A percentile compares a stretch with the other conserved stretches of the same genome.
Conservation (phyloP, 768 basidiomycete species). For the Trametes gibbosa region DNA sequence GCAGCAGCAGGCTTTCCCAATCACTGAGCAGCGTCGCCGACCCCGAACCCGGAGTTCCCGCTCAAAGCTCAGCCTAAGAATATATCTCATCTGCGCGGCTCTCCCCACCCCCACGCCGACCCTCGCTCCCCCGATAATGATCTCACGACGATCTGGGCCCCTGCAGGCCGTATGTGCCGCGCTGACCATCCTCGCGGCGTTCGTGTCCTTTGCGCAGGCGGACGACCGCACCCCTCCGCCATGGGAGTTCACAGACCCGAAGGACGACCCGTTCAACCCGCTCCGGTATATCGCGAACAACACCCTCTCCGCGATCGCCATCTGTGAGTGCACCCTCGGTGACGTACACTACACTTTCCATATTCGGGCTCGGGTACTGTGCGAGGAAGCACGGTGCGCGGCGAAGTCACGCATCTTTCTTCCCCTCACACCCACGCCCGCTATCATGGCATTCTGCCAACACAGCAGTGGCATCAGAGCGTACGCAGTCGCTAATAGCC, state of each 20-base stretch:
- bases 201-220: conserved; percentile 5
- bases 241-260: conserved; percentile 39
- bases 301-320: conserved; percentile 47
- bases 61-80: no score
- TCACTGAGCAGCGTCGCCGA: no score
- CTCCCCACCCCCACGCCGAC: no score
- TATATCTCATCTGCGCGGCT: no score
- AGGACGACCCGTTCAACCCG: conserved; percentile 51
- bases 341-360: no score
- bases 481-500: neutral
- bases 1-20: no score
- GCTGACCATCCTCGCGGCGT: neutral
- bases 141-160: no score
- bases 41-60: neutral
- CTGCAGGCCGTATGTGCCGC: neutral
- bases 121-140: no score
- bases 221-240: conserved; percentile 38
- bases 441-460: neutral
- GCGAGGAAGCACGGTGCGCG: neutral
- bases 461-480: no score
- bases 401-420: no score
- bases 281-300: conserved; percentile 57
- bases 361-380: neutral
- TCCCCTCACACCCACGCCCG: neutral
- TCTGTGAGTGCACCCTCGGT: conserved; percentile 33